Percentiles rank a stretch among this genome's conserved stretches.
Evolutionary conservation across 2,329 filamentous ascomycete species (phyloP).

Genomic region (Blastomyces emzantsi): DNA sequence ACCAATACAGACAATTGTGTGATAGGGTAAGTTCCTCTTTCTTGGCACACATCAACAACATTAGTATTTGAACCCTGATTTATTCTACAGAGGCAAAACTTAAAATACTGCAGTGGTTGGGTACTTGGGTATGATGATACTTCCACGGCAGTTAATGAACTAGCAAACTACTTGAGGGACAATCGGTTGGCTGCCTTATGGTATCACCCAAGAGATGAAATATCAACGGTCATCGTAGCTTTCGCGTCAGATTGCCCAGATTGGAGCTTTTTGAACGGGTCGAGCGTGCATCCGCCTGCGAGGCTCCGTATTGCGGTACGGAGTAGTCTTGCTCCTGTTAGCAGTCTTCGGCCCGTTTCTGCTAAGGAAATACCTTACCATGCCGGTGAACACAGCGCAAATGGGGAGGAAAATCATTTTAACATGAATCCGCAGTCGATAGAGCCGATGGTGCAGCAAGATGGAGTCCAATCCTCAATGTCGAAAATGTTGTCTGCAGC

Average conservation of each 20-base stretch:
- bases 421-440: not conserved
- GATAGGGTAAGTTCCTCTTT: constrained; percentile 19
- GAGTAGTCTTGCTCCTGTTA: constrained; percentile 15
- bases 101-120: constrained; percentile 24
- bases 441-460: not conserved
- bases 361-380: not conserved
- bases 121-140: constrained; percentile 29
- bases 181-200: constrained; percentile 26
- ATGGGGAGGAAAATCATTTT: not conserved
- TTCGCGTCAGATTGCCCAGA: constrained; percentile 22
- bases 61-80: constrained; percentile 9
- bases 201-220: constrained; percentile 13
- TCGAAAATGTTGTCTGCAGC: not conserved
- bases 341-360: constrained; percentile 6
- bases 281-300: not conserved
- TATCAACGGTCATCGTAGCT: constrained; percentile 21
- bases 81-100: constrained; percentile 11
- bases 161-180: constrained; percentile 23
- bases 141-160: constrained; percentile 19
- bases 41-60: not conserved
- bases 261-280: constrained; percentile 22
- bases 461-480: not conserved
- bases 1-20: constrained; percentile 24
- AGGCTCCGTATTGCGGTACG: constrained; percentile 18
- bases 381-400: not conserved